Evolutionary conservation across 192 early-diverging fungal species (phyloP), one percentile per base, ranked within the genome.

Genomic region (Pilaira anomala): DNA sequence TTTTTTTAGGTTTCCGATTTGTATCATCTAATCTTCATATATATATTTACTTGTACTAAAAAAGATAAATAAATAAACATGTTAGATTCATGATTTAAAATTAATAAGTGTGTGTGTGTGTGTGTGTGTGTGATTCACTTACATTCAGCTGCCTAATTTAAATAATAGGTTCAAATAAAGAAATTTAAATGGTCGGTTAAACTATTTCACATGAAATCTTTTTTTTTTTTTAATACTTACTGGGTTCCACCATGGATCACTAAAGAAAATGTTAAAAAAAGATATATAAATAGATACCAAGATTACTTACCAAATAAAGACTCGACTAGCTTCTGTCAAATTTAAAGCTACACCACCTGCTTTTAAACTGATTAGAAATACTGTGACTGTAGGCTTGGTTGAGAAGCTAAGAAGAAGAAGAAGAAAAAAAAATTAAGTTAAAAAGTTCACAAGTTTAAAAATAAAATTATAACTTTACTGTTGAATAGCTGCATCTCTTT

Each of bases 311-410:
- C 66, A 84, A 54, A 91, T 77, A 71, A 91, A 93, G 6, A 95
- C 92, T 26, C 86, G 68, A 66, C 85, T 88, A 2, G 95, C 95
- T 65, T 94, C 93, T 3, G 93, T 97, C 50, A 97, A 75, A 60
- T 97, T 97, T 49, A 97, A 74, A 1, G 93, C 95, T 2, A 95
- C 90, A 21, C 93, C 93, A 22, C 93, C 95, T 42, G 93, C 93
- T 67, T 97, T 97, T 11, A 97, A 72, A 48, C 86, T 88, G 39
- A 95, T 89, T 25, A 97, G 70, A 62, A 97, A 97, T 21, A 97
- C 90, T 0, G 91, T 95, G 51, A 91, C 85, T 48, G 79, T 84
- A 1, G 91, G 88, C 11, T 90, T 85, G 22, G 84, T 90, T 77
- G 86, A 85, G 68, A 97, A 94, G 40, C 78, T 78, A 14, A n/a